A percentile compares a stretch with the other conserved stretches of the same genome.
phyloP scores from a whole-genome alignment of 345 rosid species.

The Eucalyptus grandis region DNA sequence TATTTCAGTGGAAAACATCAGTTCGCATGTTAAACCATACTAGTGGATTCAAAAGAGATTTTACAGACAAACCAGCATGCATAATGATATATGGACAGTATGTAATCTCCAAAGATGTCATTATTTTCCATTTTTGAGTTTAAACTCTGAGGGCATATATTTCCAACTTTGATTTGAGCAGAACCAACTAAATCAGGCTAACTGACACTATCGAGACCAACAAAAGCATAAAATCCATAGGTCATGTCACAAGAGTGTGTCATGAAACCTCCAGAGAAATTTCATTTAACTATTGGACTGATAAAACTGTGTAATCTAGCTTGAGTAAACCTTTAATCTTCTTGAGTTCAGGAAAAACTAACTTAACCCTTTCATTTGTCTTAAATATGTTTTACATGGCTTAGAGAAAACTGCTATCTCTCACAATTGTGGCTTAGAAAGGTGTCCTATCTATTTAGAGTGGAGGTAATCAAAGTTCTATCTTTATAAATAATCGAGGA shows the following conservation, averaged over 20 bases:
- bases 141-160: not conserved
- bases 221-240: not conserved
- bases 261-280: not conserved
- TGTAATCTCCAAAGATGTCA: not conserved
- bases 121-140: not conserved
- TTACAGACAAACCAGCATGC: not conserved
- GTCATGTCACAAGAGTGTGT: not conserved
- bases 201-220: not conserved
- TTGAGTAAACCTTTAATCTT: not conserved
- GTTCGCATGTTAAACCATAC: not conserved
- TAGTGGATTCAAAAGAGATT: not conserved
- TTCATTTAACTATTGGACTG: not conserved
- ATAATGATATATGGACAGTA: not conserved
- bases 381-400: not conserved
- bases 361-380: not conserved
- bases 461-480: not conserved
- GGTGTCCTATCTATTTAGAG: not conserved
- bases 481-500: not conserved
- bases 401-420: not conserved
- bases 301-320: not conserved
- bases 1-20: not conserved
- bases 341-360: not conserved
- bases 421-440: not conserved
- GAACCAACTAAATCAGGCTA: not conserved
- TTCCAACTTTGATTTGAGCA: not conserved